Percentiles rank a stretch among this genome's conserved stretches.
phyloP scores from a whole-genome alignment of 169 alveolate species.

The Plasmodium billcollinsi region DNA sequence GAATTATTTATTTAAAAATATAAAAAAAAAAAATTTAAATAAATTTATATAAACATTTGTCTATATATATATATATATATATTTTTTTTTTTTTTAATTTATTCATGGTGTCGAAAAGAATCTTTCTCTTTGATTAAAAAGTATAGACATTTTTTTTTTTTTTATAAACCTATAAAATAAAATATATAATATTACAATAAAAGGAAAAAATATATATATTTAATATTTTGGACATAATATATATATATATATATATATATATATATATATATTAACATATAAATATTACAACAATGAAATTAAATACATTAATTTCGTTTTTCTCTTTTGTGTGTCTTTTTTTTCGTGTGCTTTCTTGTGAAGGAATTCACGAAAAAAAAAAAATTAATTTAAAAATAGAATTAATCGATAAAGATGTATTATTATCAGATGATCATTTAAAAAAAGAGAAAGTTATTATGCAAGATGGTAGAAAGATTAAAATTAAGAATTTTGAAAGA shows the following conservation, averaged over 20 bases:
- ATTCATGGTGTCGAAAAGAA: slow-evolving; percentile 2
- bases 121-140: no score
- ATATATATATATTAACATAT: neutral
- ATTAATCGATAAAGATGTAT: slow-evolving; percentile 48
- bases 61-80: neutral
- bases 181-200: no score
- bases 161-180: neutral
- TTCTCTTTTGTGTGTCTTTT: slow-evolving; percentile 48
- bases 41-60: neutral
- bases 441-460: slow-evolving; percentile 54
- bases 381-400: slow-evolving; percentile 69
- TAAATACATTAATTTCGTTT: slow-evolving; percentile 29
- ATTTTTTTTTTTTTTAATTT: slow-evolving; percentile 14
- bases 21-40: neutral
- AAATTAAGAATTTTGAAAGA: slow-evolving; percentile 57
- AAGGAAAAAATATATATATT: no score
- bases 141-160: neutral
- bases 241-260: slow-evolving; percentile 4
- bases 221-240: no score
- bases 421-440: slow-evolving; percentile 61
- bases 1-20: slow-evolving; percentile 2
- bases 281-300: slow-evolving; percentile 20
- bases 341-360: slow-evolving; percentile 21
- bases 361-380: slow-evolving; percentile 12
- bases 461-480: slow-evolving; percentile 54